Evolutionary conservation across 176 grass and related monocot species (phyloP), one percentile per base, ranked within the genome.

Genomic region (Pontederia crassipes): DNA sequence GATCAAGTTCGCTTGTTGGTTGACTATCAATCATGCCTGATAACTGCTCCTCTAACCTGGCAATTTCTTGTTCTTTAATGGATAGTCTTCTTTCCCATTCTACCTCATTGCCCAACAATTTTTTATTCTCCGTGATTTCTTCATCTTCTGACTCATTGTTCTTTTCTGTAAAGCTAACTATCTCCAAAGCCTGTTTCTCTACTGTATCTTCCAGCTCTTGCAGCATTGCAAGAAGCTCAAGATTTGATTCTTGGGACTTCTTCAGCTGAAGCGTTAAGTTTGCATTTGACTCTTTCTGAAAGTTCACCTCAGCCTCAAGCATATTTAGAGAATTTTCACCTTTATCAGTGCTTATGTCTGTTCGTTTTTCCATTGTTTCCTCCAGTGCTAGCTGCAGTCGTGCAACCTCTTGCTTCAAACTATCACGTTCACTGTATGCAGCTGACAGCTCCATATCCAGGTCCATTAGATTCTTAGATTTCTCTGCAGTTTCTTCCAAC

Each of bases 171-270:
- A 77, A 49, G 14, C 45, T 77, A 28, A 67, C 82, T 35, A 81
- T 83, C 74, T 88, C 81, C 18, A 46, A 48, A 77, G 58, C 88
- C 17, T 88, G 87, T 71, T 81, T 67, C 62, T 88, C 87, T 76
- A 91, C 72, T 13, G 80, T 87, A 70, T 88, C 75, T 75, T 97
- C 93, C 55, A 97, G 59, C 72, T 97, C 93, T 72, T 97, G 83
- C 74, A 97, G 75, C 69, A 97, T 75, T 71, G 72, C 78, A 72
- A 97, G 76, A 74, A 97, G 79, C 67, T 97, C 87, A 75, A 85
- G 75, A 82, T 91, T 97, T 50, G 81, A 73, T 62, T 97, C 81
- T 75, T 97, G 79, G 12, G 32, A 40, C 32, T 40, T 40, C 32
- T 56, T 56, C 17, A 56, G 54, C 54, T 26, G 54, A 9, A 56